These are phyloP conservation scores for Epichloe brachyelytri DNA, from an alignment of 2,329 filamentous ascomycete genomes.

Conservation along the genomic window DNA sequence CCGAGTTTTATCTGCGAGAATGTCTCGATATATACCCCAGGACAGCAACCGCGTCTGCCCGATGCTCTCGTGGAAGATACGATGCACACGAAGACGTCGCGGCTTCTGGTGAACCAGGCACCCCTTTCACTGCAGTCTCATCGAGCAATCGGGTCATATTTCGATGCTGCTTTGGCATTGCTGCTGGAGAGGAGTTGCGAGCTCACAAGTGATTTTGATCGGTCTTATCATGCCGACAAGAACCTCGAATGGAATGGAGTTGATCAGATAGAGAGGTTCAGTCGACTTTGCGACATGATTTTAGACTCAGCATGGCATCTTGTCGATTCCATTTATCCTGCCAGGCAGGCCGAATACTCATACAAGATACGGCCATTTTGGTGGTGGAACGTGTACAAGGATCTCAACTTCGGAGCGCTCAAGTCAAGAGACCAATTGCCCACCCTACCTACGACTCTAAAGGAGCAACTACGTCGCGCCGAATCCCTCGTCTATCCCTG, in stretches of 20 bases:
- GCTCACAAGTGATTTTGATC: constrained; percentile 9
- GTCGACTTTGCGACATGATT: constrained; percentile 21
- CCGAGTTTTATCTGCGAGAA: constrained; percentile 41
- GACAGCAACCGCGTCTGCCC: constrained; percentile 17
- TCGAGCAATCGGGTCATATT: constrained; percentile 19
- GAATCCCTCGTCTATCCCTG: constrained; percentile 19
- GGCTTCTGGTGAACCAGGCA: constrained; percentile 14
- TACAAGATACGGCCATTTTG: constrained; percentile 25
- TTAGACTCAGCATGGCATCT: constrained; percentile 25
- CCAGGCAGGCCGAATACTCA: constrained; percentile 19
- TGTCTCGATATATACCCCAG: constrained; percentile 23
- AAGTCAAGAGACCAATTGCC: constrained; percentile 18
- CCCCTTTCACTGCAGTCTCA: constrained; percentile 13
- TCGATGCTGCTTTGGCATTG: constrained; percentile 15
- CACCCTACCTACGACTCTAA: constrained; percentile 14
- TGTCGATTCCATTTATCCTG: constrained; percentile 21
- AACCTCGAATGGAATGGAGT: constrained; percentile 6
- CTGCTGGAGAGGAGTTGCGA: constrained; percentile 10
- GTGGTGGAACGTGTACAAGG: constrained; percentile 27
- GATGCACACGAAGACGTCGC: constrained; percentile 18
- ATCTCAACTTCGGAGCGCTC: constrained; percentile 18
- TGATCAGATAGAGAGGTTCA: constrained; percentile 9
- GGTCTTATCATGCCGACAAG: constrained; percentile 2
- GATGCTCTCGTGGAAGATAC: constrained; percentile 20
- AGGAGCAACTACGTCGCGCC: constrained; percentile 17